Evolutionary conservation across 768 basidiomycete species (phyloP).

Genomic region (Lentinula lateritia): DNA sequence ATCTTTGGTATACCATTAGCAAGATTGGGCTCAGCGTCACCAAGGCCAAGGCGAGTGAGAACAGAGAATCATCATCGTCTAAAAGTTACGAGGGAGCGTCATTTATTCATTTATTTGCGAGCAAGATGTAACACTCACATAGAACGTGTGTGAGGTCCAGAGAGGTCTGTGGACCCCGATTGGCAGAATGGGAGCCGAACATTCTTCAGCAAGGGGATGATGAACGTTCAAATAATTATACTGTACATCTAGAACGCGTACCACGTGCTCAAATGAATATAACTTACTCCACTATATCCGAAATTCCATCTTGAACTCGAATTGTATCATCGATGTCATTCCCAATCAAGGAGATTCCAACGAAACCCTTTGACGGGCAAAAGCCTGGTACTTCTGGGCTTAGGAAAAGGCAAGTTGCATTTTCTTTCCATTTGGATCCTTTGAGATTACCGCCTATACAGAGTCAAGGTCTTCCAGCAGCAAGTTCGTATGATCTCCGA

Average conservation of each 20-base stretch:
- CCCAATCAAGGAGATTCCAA: conserved; percentile 61
- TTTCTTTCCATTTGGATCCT: conserved; percentile 8
- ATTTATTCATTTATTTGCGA: conserved; percentile 4
- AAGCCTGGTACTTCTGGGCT: conserved; percentile 98
- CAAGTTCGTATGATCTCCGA: conserved; percentile 46
- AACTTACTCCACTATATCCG: background rate
- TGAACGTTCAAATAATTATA: background rate
- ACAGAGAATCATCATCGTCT: conserved; percentile 60
- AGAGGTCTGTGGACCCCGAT: conserved; percentile 34
- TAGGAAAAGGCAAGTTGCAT: conserved; percentile 71
- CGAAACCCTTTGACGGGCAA: conserved; percentile 88
- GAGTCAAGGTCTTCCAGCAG: conserved; percentile 98
- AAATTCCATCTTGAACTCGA: background rate
- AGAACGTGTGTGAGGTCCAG: conserved; percentile 65
- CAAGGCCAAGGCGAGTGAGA: conserved; percentile 54
- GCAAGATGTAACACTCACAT: conserved; percentile 33
- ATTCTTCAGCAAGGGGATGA: background rate
- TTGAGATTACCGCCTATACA: conserved; percentile 27
- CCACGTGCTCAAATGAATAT: background rate
- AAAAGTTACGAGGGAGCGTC: background rate
- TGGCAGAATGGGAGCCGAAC: background rate
- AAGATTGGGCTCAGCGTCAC: conserved; percentile 67
- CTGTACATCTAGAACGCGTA: background rate
- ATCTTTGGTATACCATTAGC: conserved; percentile 49
- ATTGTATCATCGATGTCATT: conserved; percentile 31